Evolutionary conservation across 352 stramenopile genomes (phyloP), one percentile per base, ranked within the genome.

Genomic region (Phytopythium kandeliae): DNA sequence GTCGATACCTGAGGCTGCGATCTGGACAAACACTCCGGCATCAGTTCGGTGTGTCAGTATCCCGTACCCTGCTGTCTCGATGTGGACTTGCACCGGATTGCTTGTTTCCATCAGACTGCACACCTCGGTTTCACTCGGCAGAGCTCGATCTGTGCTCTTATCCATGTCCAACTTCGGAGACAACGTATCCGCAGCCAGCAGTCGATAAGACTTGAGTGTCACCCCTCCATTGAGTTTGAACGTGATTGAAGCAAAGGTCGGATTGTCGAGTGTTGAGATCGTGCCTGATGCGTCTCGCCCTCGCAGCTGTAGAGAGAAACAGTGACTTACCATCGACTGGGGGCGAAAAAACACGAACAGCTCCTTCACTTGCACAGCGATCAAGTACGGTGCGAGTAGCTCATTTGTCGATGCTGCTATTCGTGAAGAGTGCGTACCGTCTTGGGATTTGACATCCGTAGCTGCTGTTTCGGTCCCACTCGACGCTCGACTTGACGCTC

Each of bases 271-370:
- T 6, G 63, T 88, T 26, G 77, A 85, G 24, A 85, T 51, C 21
- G 69, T 55, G 21, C 62, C 72, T 19, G 38, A 34, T 4, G 89
- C 28, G 48, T 70, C 51, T 36, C 51, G 55, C 13, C 74, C 74
- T 54, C 58, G 58, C 3, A 87, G 19, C 6, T 65, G 65, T 31
- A 87, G 67, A 3, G 66, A 63, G 48, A 89, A 74, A 4, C 61
- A 59, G 2, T 62, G 44, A 8, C 68, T 71, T n/a, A 54, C 21
- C 9, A 69, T 78, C 9, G 35, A 35, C 15, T 77, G 67, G 5
- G 79, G 74, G 28, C 75, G 67, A 40, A 86, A 71, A 55, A 78
- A 87, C 13, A 81, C 44, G 49, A 73, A 87, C 69, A 74, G 84
- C 21, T 66, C 62, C 9, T 79, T 62, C 15, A 87, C 53, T 1